A percentile compares a stretch with the other conserved stretches of the same genome.
phyloP scores from a whole-genome alignment of 1,139 yeast species.

The Lodderomyces metapsilosis region DNA sequence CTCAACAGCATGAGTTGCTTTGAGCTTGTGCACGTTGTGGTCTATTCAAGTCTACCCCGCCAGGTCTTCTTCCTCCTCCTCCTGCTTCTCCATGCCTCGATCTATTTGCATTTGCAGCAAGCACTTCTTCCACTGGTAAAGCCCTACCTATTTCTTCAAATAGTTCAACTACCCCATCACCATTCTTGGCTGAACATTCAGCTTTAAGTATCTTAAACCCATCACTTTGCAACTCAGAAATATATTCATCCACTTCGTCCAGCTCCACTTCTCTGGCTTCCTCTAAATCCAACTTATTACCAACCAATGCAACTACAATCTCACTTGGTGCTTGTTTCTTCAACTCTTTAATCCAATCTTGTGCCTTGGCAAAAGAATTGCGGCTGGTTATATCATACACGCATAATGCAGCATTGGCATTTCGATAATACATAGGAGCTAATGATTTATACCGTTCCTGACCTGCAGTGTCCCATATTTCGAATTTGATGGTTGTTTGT shows the following conservation, averaged over 20 bases:
- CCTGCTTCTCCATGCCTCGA: constrained; percentile 22
- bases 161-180: constrained; percentile 46
- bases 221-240: constrained; percentile 28
- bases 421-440: constrained; percentile 50
- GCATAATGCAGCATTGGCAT: constrained; percentile 41
- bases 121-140: constrained; percentile 44
- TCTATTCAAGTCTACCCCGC: constrained; percentile 44
- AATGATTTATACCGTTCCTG: constrained; percentile 48
- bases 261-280: constrained; percentile 49
- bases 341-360: constrained; percentile 93
- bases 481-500: constrained; percentile 41
- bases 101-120: constrained; percentile 25
- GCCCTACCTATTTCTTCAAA: constrained; percentile 43
- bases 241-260: constrained; percentile 35
- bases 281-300: constrained; percentile 78
- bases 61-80: constrained; percentile 22
- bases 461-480: constrained; percentile 54
- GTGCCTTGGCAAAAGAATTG: constrained; percentile 82
- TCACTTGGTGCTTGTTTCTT: constrained; percentile 87
- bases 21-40: constrained; percentile 25
- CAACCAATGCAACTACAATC: constrained; percentile 83
- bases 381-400: constrained; percentile 35
- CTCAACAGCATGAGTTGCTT: constrained; percentile 28
- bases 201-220: constrained; percentile 25
- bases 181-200: constrained; percentile 49